Evolutionary conservation across 2,329 filamentous ascomycete genomes (phyloP), one percentile per base, ranked within the genome.

Genomic region (Elsinoe ampelina): DNA sequence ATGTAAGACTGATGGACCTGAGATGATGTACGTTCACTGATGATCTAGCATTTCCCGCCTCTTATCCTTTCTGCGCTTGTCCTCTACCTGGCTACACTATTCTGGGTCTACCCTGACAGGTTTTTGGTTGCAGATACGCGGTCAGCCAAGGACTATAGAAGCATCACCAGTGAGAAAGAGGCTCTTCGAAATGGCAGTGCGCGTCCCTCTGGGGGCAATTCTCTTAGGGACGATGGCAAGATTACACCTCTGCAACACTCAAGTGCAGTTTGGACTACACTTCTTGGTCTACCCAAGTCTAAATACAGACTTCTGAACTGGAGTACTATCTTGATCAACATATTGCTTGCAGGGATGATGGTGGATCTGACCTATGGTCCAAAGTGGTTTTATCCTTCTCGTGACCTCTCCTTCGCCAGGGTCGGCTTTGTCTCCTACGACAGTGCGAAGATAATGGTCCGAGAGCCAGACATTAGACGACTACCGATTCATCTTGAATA

Each of bases 361-460:
- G 77, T 85, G 22, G 93, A 98, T 69, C 80, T 91, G 38, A 77
- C 95, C 12, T 90, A 87, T 66, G 82, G 87, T 17, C 85, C 86
- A 1, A 81, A 82, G 10, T 70, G 85, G 58, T 79, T 86, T 34
- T 79, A 95, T 68, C 83, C 85, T 3, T 83, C 78, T 22, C 74
- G 87, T 26, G 84, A 95, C 61, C 75, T 95, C 10, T 88, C 90
- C 0, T 95, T 98, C 68, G 87, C 88, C 39, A 81, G 93, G 7
- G 75, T 95, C 13, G 93, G 93, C 22, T 92, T 92, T 68, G 85
- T 97, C 26, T 95, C 90, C 3, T 80, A 87, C 15, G 81, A 78
- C 0, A 85, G 85, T 57, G 93, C 90, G 19, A 90, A 83, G 59
- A 78, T 98, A 38, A 74, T 98, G 26, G 77, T 98, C 47, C 82